Percentiles rank a stretch among this genome's conserved stretches.
Conservation (phyloP, 805 yeast species). For the Teunomyces aglyptinius region DNA sequence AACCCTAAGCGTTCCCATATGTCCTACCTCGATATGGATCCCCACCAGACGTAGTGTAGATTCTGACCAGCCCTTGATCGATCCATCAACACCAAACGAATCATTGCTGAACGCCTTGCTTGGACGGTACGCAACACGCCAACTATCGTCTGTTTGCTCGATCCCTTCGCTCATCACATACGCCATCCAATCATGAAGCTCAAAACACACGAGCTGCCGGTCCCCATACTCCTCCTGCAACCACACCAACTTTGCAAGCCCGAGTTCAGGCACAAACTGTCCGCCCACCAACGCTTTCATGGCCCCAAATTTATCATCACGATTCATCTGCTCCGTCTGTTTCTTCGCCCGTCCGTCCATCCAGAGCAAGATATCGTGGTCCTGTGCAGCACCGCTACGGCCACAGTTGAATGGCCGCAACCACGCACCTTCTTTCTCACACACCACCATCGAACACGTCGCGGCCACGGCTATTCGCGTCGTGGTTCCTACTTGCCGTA, state of each 20-base stretch:
- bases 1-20: slow-evolving; percentile 11
- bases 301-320: slow-evolving; percentile 14
- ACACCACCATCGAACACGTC: slow-evolving; percentile 59
- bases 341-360: slow-evolving; percentile 50
- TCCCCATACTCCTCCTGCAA: slow-evolving; percentile 20
- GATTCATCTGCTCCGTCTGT: slow-evolving; percentile 32
- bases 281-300: slow-evolving; percentile 31
- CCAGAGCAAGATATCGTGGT: slow-evolving; percentile 53
- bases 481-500: slow-evolving; percentile 4
- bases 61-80: slow-evolving; percentile 52
- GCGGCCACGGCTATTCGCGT: slow-evolving; percentile 46
- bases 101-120: background rate
- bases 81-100: slow-evolving; percentile 51
- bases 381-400: slow-evolving; percentile 10
- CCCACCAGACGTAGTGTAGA: slow-evolving; percentile 21
- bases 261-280: slow-evolving; percentile 58
- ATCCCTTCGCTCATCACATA: slow-evolving; percentile 27
- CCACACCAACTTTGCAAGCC: slow-evolving; percentile 49
- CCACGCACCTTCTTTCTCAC: slow-evolving; percentile 17
- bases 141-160: background rate
- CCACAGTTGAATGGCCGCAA: slow-evolving; percentile 10
- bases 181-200: slow-evolving; percentile 49
- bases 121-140: background rate
- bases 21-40: slow-evolving; percentile 26
- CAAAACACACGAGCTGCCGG: slow-evolving; percentile 39